A percentile compares a stretch with the other conserved stretches of the same genome.
Evolutionary conservation across 306 rosid species (phyloP).

Genomic region (Corylus americana): DNA sequence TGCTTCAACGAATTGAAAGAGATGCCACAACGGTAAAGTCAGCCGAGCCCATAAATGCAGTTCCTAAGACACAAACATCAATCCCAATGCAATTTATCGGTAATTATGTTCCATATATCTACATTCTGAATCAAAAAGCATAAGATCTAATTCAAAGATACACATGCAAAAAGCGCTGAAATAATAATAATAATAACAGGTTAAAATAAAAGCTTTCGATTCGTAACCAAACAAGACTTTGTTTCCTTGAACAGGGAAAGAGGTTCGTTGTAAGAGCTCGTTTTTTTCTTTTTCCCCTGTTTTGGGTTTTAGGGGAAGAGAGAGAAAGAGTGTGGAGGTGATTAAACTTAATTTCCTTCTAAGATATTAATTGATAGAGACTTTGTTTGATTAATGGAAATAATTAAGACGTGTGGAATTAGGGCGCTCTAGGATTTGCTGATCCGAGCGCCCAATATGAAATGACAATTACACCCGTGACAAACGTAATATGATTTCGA

Average conservation of each 20-base stretch:
- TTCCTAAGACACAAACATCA: conserved; percentile 25
- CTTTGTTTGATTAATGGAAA: background rate
- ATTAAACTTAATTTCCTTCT: background rate
- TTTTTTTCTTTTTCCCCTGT: background rate
- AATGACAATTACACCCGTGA: background rate
- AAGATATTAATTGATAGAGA: background rate
- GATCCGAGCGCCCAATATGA: background rate
- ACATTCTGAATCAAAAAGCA: conserved; percentile 6
- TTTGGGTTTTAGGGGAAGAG: conserved; percentile 5
- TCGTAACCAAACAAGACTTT: conserved; percentile 5
- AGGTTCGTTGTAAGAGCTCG: background rate
- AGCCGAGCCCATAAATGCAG: conserved; percentile 15
- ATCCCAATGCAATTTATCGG: conserved; percentile 1
- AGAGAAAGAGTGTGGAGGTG: background rate
- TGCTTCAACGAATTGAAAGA: conserved; percentile 26
- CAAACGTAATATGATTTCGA: background rate
- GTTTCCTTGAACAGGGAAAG: conserved; percentile 19
- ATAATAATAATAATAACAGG: background rate
- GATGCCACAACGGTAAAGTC: conserved; percentile 27
- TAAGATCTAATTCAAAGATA: conserved; percentile 21
- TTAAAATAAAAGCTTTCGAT: background rate
- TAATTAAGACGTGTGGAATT: background rate
- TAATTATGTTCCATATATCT: background rate
- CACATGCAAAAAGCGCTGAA: background rate
- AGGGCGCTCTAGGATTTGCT: background rate